Percentiles rank a stretch among this genome's conserved stretches.
Evolutionary conservation across 2,329 filamentous ascomycete genomes (phyloP).

Genomic region (Pseudocercospora pini-densiflorae): DNA sequence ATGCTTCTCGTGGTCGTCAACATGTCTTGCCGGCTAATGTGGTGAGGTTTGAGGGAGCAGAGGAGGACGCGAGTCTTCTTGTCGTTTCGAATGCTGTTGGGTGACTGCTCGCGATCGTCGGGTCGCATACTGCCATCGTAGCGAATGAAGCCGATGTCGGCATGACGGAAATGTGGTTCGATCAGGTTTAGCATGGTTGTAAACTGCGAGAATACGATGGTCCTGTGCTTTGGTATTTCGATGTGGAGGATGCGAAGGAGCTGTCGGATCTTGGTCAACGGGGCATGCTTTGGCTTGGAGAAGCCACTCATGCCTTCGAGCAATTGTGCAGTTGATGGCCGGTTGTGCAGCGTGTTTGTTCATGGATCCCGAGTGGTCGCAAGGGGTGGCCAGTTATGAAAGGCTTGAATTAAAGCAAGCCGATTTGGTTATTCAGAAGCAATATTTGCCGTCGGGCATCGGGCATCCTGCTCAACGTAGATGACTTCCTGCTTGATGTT

Average conservation of each 20-base stretch:
- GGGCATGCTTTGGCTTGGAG: slow-evolving; percentile 54
- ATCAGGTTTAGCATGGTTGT: slow-evolving; percentile 97
- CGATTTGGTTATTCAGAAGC: no score
- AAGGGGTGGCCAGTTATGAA: no score
- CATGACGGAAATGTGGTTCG: slow-evolving; percentile 81
- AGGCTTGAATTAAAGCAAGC: no score
- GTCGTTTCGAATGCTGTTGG: slow-evolving; percentile 76
- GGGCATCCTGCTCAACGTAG: no score
- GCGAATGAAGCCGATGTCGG: slow-evolving; percentile 77
- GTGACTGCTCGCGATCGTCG: slow-evolving; percentile 84
- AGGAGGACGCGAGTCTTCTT: slow-evolving; percentile 78
- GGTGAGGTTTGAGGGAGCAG: slow-evolving; percentile 93
- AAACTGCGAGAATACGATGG: slow-evolving; percentile 98
- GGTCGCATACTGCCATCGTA: slow-evolving; percentile 97
- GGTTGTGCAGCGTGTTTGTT: no score
- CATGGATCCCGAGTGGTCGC: no score
- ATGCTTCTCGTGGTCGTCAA: no score
- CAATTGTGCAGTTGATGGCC: no score
- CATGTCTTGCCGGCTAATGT: no score
- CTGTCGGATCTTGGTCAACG: slow-evolving; percentile 90
- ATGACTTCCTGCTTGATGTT: no score
- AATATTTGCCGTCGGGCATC: no score
- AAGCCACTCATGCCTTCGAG: slow-evolving; percentile 28
- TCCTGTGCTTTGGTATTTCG: slow-evolving; percentile 84
- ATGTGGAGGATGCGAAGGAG: slow-evolving; percentile 78